These are phyloP conservation scores for Leucaena leucocephala DNA, from an alignment of 306 rosid genomes.

Conservation along the genomic window DNA sequence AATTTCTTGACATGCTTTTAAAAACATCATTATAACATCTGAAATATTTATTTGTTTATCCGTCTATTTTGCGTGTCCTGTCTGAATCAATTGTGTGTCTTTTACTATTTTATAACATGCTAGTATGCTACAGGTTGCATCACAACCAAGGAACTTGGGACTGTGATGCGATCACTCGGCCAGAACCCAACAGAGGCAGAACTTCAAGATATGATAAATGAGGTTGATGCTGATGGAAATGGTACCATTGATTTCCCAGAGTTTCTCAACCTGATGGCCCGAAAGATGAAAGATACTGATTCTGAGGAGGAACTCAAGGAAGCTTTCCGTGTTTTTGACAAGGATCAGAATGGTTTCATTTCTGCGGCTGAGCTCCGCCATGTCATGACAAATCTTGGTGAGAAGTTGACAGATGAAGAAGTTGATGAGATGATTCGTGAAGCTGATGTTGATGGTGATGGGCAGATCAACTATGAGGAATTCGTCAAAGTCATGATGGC, in stretches of 20 bases:
- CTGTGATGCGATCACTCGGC: conserved; percentile 81
- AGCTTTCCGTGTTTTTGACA: conserved; percentile 83
- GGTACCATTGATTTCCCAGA: conserved; percentile 87
- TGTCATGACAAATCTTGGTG: conserved; percentile 84
- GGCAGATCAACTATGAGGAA: conserved; percentile 83
- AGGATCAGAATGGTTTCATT: conserved; percentile 89
- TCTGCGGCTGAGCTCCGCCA: conserved; percentile 92
- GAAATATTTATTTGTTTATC: not conserved
- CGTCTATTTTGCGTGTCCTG: not conserved
- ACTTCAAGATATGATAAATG: conserved; percentile 84
- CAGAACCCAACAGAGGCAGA: conserved; percentile 90
- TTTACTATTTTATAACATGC: not conserved
- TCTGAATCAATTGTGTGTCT: conserved; percentile 13
- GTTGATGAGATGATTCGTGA: conserved; percentile 88
- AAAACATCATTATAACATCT: not conserved
- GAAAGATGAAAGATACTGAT: conserved; percentile 85
- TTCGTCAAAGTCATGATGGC: conserved; percentile 91
- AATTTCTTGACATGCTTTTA: not conserved
- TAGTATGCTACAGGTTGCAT: conserved; percentile 59
- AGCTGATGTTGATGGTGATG: conserved; percentile 84
- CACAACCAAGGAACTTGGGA: conserved; percentile 84
- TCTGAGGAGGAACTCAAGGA: conserved; percentile 88
- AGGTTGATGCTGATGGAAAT: conserved; percentile 83
- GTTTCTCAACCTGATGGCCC: conserved; percentile 81
- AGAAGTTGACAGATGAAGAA: conserved; percentile 86